phyloP scores from a whole-genome alignment of 345 rosid species.

The Pelargonium nanum region DNA sequence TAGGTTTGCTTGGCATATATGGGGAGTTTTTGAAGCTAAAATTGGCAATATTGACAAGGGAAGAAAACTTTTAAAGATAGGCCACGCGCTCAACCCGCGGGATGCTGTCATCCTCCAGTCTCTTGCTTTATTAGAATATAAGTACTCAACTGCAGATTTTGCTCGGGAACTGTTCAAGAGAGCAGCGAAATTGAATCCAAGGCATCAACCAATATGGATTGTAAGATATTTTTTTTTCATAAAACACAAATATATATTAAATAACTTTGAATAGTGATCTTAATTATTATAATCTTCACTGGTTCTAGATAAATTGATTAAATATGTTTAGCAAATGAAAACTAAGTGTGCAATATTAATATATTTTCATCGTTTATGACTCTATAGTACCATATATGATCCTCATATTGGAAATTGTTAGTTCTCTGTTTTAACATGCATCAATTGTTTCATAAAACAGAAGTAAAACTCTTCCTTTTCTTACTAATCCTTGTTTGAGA shows the following conservation, averaged over 20 bases:
- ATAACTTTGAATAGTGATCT: too few relatives aligned
- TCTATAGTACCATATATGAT: neutral
- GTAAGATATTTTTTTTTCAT: slow-evolving; percentile 38
- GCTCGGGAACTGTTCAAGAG: slow-evolving; percentile 63
- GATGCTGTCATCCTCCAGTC: slow-evolving; percentile 96
- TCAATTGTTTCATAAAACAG: neutral
- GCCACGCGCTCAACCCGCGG: slow-evolving; percentile 81
- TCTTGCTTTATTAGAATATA: slow-evolving; percentile 81
- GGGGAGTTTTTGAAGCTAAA: slow-evolving; percentile 88
- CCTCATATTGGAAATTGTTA: neutral
- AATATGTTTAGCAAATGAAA: neutral
- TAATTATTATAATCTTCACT: neutral
- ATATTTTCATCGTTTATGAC: too few relatives aligned
- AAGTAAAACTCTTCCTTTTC: neutral
- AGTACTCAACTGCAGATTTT: slow-evolving; percentile 63
- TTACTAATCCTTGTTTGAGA: neutral
- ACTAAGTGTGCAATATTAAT: neutral
- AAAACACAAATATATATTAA: neutral
- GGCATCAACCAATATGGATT: slow-evolving; percentile 93
- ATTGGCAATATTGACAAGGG: slow-evolving; percentile 56
- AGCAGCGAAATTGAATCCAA: slow-evolving; percentile 80
- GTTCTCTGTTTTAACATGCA: too few relatives aligned
- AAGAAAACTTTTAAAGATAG: slow-evolving; percentile 83
- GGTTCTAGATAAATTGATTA: neutral
- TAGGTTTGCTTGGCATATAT: slow-evolving; percentile 92